Evolutionary conservation across 129 eudicot species (phyloP).

Genomic region (Lactuca saligna): DNA sequence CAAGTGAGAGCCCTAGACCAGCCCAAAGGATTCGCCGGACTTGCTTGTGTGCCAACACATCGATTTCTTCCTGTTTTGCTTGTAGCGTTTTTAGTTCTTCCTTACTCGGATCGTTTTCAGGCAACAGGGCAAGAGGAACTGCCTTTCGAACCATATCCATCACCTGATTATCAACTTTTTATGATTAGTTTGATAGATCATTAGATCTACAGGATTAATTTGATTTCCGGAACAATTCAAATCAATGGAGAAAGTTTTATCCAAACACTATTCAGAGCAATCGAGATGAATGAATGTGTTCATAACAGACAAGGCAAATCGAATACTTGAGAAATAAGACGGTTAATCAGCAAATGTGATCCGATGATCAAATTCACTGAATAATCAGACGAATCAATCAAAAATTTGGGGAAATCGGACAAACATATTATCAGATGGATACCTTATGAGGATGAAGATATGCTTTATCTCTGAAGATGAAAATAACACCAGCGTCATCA

Average conservation of each 20-base stretch:
- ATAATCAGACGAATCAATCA: not conserved
- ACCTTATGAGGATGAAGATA: constrained; percentile 89
- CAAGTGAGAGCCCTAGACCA: constrained; percentile 54
- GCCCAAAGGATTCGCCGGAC: constrained; percentile 70
- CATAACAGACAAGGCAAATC: not conserved
- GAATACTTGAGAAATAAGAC: not conserved
- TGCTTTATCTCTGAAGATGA: constrained; percentile 72
- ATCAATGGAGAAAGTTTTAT: not conserved
- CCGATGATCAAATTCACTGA: not conserved
- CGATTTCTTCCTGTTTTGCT: constrained; percentile 61
- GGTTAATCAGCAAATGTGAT: not conserved
- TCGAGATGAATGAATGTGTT: too few relatives aligned
- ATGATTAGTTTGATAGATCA: not conserved
- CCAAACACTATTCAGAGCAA: not conserved
- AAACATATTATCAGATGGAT: not conserved
- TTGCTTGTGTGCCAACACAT: constrained; percentile 69
- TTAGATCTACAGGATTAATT: not conserved
- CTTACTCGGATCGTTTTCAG: constrained; percentile 62
- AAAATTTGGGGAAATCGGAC: constrained; percentile 1
- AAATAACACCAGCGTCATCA: constrained; percentile 76
- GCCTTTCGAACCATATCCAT: constrained; percentile 70
- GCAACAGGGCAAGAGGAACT: constrained; percentile 63
- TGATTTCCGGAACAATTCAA: not conserved
- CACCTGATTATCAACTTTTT: constrained; percentile 43
- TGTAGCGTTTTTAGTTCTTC: constrained; percentile 56